Base-by-base conservation (phyloP, 805 yeast genomes). In the Candida chauliodis region DNA sequence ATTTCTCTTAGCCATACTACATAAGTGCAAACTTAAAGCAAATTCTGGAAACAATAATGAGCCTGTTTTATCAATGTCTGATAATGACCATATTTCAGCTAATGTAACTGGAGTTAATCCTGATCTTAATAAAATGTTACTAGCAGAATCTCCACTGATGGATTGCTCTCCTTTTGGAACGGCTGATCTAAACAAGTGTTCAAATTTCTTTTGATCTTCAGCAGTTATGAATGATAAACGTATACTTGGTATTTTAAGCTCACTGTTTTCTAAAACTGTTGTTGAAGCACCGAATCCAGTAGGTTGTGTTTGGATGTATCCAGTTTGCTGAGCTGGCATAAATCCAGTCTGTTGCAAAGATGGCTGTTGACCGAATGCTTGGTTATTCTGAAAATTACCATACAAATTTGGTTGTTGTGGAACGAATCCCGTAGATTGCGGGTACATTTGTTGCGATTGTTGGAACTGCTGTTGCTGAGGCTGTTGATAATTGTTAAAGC, bases 41-140 rank as follows among this genome's bases (percentile, higher is more conserved):
- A 91, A 91, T 59, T 91, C 97, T 2, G 98, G 98, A 56, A 90
- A 91, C 50, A 91, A 63, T 44, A 91, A 74, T 39, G 79, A 73
- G 2, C 98, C 98, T 6, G 93, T 81, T 51, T 79, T 83, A 50
- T 81, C 84, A 2, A 95, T 82, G 55, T 91, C 98, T n/a, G 95
- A 76, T 41, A 91, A 67, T 17, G 84, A 80, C 98, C 98, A 91
- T 44, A 91, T 84, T 50, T 79, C 87, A 2, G 91, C 91, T 49
- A 91, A 71, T 30, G 81, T 78, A 18, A 76, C 70, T 2, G 95
- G 88, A 29, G 78, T 69, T 38, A 91, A 69, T 5, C 87, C 86
- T 0, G 96, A 89, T 48, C 85, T 77, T 65, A 87, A 68, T 50
- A 91, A 69, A 43, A 91, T 81, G 44, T 79, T 81, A 49, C 90